Percentiles rank a stretch among this genome's conserved stretches.
These are phyloP conservation scores for Croton laevigatus DNA, from an alignment of 441 rosid species.

Conservation along the genomic window DNA sequence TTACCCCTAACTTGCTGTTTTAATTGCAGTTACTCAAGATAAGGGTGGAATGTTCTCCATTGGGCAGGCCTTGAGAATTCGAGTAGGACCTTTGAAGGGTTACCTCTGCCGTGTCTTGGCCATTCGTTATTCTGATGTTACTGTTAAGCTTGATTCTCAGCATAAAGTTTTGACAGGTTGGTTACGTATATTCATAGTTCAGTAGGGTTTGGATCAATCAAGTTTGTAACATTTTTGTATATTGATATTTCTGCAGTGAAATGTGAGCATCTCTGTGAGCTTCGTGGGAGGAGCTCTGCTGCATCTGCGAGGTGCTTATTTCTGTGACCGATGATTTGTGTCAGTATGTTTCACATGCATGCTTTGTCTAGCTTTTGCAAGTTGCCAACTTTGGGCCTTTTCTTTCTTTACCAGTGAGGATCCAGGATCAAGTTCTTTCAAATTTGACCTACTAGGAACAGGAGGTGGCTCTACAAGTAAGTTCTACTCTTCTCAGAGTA, in stretches of 20 bases:
- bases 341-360: constrained; percentile 8
- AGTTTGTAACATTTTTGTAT: constrained; percentile 17
- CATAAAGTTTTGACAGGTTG: constrained; percentile 83
- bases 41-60: constrained; percentile 64
- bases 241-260: constrained; percentile 53
- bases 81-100: constrained; percentile 92
- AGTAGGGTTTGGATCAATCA: not conserved
- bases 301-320: constrained; percentile 43
- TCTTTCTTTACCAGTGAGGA: constrained; percentile 51
- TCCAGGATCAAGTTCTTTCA: constrained; percentile 51
- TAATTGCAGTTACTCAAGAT: constrained; percentile 61
- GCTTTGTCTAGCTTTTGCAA: constrained; percentile 19
- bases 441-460: constrained; percentile 62
- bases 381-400: constrained; percentile 26
- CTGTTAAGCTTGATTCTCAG: constrained; percentile 89
- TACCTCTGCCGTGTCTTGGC: constrained; percentile 87
- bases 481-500: constrained; percentile 12
- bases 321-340: constrained; percentile 17
- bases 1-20: constrained; percentile 28
- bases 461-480: constrained; percentile 72
- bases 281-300: constrained; percentile 62
- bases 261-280: constrained; percentile 84
- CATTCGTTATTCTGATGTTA: constrained; percentile 69
- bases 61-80: constrained; percentile 91
- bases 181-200: constrained; percentile 13